Evolutionary conservation across 2,329 filamentous ascomycete genomes (phyloP).

Genomic region (Orbilia javanica): DNA sequence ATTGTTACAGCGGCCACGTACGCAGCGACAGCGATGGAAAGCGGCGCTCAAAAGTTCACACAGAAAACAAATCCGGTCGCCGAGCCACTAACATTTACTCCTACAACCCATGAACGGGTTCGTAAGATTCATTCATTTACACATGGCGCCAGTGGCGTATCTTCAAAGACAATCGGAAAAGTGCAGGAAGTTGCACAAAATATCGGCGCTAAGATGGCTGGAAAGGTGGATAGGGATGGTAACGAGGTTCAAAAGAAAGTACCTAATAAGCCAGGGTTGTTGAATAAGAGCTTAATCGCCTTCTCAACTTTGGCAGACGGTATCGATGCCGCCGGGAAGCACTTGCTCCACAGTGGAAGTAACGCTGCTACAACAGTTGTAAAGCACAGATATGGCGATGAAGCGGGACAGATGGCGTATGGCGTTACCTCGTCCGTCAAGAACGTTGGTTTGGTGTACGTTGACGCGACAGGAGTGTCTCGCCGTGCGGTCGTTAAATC

Average conservation of each 20-base stretch:
- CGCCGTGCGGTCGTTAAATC: constrained; percentile 90
- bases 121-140: constrained; percentile 92
- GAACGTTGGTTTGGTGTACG: constrained; percentile 97
- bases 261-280: constrained; percentile 81
- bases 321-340: constrained; percentile 86
- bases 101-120: constrained; percentile 84
- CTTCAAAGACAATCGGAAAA: constrained; percentile 86
- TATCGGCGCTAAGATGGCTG: constrained; percentile 79
- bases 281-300: constrained; percentile 97
- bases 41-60: constrained; percentile 82
- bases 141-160: constrained; percentile 80
- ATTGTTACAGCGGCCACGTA: constrained; percentile 89
- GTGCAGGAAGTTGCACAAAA: constrained; percentile 89
- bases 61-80: constrained; percentile 80
- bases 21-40: constrained; percentile 81
- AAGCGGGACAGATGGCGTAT: constrained; percentile 82
- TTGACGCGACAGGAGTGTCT: constrained; percentile 93
- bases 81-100: constrained; percentile 88
- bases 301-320: constrained; percentile 95
- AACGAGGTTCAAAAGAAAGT: constrained; percentile 68
- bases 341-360: constrained; percentile 79
- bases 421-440: constrained; percentile 87
- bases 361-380: constrained; percentile 87
- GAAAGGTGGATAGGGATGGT: constrained; percentile 70
- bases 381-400: constrained; percentile 85